A percentile compares a stretch with the other conserved stretches of the same genome.
Conservation (phyloP, 768 basidiomycete genomes). For the Astraeus odoratus region DNA sequence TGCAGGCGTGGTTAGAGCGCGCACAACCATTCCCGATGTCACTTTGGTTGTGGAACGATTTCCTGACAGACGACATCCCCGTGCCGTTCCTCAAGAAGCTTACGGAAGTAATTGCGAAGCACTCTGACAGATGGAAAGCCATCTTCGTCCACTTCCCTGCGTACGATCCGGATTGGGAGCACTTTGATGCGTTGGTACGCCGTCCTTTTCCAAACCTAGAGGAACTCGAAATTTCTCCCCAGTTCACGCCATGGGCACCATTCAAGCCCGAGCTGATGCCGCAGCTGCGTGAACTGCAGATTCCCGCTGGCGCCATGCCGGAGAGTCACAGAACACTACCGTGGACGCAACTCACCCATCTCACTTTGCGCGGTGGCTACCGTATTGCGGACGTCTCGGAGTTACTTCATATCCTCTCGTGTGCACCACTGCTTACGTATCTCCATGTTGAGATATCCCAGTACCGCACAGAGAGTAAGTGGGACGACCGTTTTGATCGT, state of each 20-base stretch:
- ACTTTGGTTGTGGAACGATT: conserved; percentile 27
- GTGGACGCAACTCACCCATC: conserved; percentile 27
- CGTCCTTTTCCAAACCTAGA: conserved; percentile 21
- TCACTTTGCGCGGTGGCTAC: conserved; percentile 25
- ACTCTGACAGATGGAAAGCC: conserved; percentile 25
- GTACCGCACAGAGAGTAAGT: conserved; percentile 23
- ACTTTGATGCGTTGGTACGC: conserved; percentile 17
- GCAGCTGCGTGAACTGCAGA: conserved; percentile 19
- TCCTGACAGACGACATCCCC: conserved; percentile 27
- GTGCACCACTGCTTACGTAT: conserved; percentile 20
- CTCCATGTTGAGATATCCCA: conserved; percentile 28
- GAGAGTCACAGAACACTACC: conserved; percentile 26
- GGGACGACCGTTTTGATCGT: conserved; percentile 15
- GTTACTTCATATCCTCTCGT: conserved; percentile 19
- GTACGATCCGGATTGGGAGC: conserved; percentile 22
- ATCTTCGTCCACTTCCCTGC: conserved; percentile 27
- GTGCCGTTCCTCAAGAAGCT: conserved; percentile 18
- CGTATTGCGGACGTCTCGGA: conserved; percentile 20
- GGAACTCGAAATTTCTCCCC: conserved; percentile 27
- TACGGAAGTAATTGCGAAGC: conserved; percentile 11
- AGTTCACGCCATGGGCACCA: conserved; percentile 26
- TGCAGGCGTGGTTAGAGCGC: conserved; percentile 22
- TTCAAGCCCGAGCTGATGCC: conserved; percentile 23
- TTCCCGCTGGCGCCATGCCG: conserved; percentile 26
- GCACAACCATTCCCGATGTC: conserved; percentile 20